phyloP scores from a whole-genome alignment of 2,329 filamentous ascomycete species.

The Claviceps purpurea region DNA sequence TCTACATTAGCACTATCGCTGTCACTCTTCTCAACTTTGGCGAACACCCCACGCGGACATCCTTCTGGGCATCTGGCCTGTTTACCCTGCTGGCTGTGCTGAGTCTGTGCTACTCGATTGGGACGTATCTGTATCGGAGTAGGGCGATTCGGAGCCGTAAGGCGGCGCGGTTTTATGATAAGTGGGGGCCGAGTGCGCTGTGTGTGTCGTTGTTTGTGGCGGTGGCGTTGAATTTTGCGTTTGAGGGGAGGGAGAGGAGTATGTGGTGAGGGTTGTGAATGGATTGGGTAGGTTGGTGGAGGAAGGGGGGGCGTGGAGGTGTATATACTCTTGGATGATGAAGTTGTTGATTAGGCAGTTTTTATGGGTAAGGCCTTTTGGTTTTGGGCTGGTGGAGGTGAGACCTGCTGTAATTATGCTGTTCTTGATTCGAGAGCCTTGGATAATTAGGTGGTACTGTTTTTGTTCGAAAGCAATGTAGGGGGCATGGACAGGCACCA shows the following conservation, averaged over 20 bases:
- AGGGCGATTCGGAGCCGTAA: constrained; percentile 69
- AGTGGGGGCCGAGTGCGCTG: constrained; percentile 67
- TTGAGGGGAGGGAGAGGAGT: constrained; percentile 51
- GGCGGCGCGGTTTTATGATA: constrained; percentile 86
- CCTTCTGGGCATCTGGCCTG: constrained; percentile 56
- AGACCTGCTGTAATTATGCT: too few relatives aligned
- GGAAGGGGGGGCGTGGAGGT: background rate
- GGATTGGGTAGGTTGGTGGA: background rate
- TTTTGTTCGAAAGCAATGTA: too few relatives aligned
- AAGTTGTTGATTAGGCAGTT: too few relatives aligned
- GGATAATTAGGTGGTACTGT: too few relatives aligned
- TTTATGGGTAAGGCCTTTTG: too few relatives aligned
- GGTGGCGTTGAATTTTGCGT: constrained; percentile 66
- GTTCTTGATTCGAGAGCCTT: too few relatives aligned
- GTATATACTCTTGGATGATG: too few relatives aligned
- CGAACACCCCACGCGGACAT: constrained; percentile 37
- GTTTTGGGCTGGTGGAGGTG: too few relatives aligned
- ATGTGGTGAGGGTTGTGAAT: constrained; percentile 31
- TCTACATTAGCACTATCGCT: constrained; percentile 82
- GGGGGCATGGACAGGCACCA: too few relatives aligned
- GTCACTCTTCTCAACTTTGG: constrained; percentile 76
- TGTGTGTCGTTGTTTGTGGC: constrained; percentile 62
- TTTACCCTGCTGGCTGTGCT: constrained; percentile 74
- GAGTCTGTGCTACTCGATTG: constrained; percentile 70
- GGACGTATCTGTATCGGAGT: constrained; percentile 79